Evolutionary conservation across 805 yeast species (phyloP).

Genomic region (Schwanniomyces pseudopolymorphus): DNA sequence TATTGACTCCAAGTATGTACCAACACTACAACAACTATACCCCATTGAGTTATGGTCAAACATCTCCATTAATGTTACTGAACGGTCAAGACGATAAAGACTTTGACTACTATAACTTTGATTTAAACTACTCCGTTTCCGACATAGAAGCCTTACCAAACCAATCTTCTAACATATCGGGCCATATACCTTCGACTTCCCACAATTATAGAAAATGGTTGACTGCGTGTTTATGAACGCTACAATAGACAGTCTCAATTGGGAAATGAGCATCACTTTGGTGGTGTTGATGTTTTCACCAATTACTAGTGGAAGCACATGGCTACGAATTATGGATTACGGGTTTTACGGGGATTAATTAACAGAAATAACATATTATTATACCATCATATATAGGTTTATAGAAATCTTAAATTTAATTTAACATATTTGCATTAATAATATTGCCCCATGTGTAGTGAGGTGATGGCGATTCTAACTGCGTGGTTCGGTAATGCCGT

Average conservation of each 20-base stretch:
- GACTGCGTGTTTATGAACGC: slow-evolving; percentile 27
- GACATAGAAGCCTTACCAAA: slow-evolving; percentile 10
- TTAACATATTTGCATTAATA: not conserved
- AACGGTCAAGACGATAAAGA: slow-evolving; percentile 11
- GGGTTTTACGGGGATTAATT: not conserved
- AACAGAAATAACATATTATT: not conserved
- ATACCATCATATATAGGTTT: not conserved
- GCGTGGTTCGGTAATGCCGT: not conserved
- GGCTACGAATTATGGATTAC: not conserved
- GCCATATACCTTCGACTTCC: slow-evolving; percentile 26
- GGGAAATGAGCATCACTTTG: not conserved
- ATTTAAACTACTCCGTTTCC: slow-evolving; percentile 32
- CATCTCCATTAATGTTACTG: slow-evolving; percentile 22
- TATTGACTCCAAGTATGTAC: slow-evolving; percentile 37
- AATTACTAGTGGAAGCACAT: not conserved
- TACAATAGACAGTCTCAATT: not conserved
- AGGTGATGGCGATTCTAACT: not conserved
- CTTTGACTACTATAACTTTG: slow-evolving; percentile 24
- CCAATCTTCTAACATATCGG: slow-evolving; percentile 7
- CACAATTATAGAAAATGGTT: slow-evolving; percentile 42
- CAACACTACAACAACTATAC: slow-evolving; percentile 16
- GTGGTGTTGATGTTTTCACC: not conserved
- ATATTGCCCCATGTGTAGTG: not conserved
- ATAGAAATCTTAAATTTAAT: not conserved
- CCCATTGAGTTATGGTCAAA: slow-evolving; percentile 1